Evolutionary conservation across 805 yeast species (phyloP), one percentile per base, ranked within the genome.

Genomic region (Nakazawaea laoshanensis): DNA sequence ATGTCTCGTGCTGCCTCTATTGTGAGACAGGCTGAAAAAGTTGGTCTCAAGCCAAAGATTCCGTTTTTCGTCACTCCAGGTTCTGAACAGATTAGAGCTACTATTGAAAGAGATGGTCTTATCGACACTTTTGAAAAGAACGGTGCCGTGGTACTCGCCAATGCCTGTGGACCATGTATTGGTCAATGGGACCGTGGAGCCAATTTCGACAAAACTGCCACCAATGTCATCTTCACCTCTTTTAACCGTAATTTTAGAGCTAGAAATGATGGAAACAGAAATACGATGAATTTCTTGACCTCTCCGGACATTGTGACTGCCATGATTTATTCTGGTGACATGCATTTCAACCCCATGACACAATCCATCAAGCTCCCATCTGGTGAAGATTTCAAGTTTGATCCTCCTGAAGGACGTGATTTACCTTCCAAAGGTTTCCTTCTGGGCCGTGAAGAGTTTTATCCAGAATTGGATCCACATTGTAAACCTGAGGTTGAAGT

Each of bases 91-190:
- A 83, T 89, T 47, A 84, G 97, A 67, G 96, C 97, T 45, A 89
- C 97, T 45, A 89, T 89, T 59, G 96, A 81, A 57, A 81, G 95
- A 62, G 97, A 89, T 60, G 96, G 97, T 42, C 80, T 83, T 60
- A 75, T 89, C 48, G 68, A 80, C 48, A 81, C 92, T 46, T 87
- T 89, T 63, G 77, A 79, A 55, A 86, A 85, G 52, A 83, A 81
- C 50, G 96, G 96, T 48, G 97, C 95, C 58, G 72, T 80, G 41
- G 96, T 89, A 36, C 69, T 89, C 55, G 96, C 97, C 41, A 89
- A 89, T 57, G 97, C 97, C 39, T 89, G 97, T 72, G 97, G 97
- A 54, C 97, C 97, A 56, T 88, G 97, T 74, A 88, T 88, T 56
- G 97, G 97, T 54, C 96, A 89, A 71, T 89, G 97, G 97, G 96